Base-by-base conservation (phyloP, 495 filamentous ascomycete species). In the Delitschia confertaspora region DNA sequence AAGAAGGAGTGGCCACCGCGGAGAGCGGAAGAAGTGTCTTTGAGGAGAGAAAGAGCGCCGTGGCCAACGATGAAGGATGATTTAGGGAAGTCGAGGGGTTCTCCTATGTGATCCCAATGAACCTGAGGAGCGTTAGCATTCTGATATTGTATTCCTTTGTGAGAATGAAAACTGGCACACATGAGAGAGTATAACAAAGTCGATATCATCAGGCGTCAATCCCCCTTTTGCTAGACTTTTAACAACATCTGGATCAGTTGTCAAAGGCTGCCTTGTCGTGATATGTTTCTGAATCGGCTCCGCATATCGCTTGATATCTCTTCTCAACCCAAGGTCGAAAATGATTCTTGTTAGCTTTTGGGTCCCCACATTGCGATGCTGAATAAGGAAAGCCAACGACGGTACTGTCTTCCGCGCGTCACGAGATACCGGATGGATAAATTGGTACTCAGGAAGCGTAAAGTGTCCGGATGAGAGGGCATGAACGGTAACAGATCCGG, bases 31-130 rank as follows among this genome's bases (percentile, higher is more conserved):
- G 60, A 56, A 3, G 58, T 57, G 1, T 57, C 57, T 3, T 47
- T 39, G 3, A 71, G 49, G 0, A 71, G 31, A 2, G 42, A 51
- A 1, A 58, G 29, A 0, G 66, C 51, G 0, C 64, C 65, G 45
- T 63, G 36, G 7, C 65, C 68, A 4, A 68, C 55, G 6, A 71
- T 31, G 29, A 68, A 69, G 4, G 27, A 53, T 8, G 60, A 58
- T 3, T 13, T 43, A 1, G 54, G 43, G 41, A 68, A 69, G 32
- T 67, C 63, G 1, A 43, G 43, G 17, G 68, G 66, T 26, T 59
- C 57, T 4, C 68, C 68, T 14, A 66, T 42, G 37, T 69, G 66
- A 53, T 71, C 66, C 60, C 61, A 69, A 36, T 71, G 66, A 3
- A 61, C 37, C 41, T 48, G 9, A 10, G 10, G 8, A 30, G 34